Percentiles rank a stretch among this genome's conserved stretches.
phyloP scores from a whole-genome alignment of 805 yeast genomes.

The Yarrowia sp. region DNA sequence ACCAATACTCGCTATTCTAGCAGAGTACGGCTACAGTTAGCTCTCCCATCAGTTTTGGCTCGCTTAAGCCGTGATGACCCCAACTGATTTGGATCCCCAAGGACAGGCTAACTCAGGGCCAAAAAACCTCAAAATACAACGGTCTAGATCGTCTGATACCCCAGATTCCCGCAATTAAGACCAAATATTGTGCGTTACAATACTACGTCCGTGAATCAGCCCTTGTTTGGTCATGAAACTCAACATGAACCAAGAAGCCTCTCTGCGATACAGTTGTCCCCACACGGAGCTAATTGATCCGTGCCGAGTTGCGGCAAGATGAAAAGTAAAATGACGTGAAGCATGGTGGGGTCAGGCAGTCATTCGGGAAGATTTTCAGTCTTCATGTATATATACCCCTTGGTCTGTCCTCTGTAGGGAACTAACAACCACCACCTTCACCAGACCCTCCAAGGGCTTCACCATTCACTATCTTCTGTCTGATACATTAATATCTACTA shows the following conservation, averaged over 20 bases:
- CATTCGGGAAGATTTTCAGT: neutral
- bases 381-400: constrained; percentile 11
- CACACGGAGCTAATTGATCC: constrained; percentile 26
- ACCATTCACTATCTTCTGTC: neutral
- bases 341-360: neutral
- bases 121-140: neutral
- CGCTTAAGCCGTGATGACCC: neutral
- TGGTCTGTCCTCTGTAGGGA: neutral
- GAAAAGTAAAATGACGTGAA: neutral
- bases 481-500: neutral
- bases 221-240: neutral
- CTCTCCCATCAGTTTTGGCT: neutral
- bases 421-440: neutral
- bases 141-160: neutral
- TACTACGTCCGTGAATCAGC: neutral
- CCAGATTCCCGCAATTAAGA: neutral
- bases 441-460: neutral
- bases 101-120: too few species aligned
- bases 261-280: constrained; percentile 15
- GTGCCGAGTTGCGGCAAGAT: constrained; percentile 19
- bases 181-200: neutral
- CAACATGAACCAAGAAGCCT: constrained; percentile 2
- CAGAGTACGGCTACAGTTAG: neutral
- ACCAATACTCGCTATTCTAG: neutral
- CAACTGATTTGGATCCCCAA: neutral